phyloP scores from a whole-genome alignment of 495 filamentous ascomycete species.

The Chaetomium tenue region DNA sequence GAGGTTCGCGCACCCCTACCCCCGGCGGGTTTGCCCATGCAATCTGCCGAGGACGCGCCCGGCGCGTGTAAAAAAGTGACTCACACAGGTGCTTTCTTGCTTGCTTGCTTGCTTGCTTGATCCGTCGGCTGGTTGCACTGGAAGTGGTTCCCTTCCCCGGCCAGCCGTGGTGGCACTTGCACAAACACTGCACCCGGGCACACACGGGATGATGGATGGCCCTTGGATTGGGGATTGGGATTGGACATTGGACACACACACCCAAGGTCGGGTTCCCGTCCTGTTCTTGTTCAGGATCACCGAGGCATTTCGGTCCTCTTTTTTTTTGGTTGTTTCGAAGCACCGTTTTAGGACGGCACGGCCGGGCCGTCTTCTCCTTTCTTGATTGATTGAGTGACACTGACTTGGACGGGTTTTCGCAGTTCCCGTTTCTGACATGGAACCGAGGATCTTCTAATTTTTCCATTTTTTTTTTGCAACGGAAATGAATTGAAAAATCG shows the following conservation, averaged over 20 bases:
- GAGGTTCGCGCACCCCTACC: background rate
- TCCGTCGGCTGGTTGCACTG: too few species aligned
- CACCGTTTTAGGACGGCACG: too few species aligned
- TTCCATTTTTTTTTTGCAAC: background rate
- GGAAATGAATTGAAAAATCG: background rate
- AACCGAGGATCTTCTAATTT: background rate
- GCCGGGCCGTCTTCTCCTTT: too few species aligned
- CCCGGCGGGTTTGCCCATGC: background rate
- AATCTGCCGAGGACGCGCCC: too few species aligned
- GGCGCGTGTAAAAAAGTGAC: background rate
- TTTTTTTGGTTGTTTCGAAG: too few species aligned
- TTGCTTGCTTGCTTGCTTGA: too few species aligned
- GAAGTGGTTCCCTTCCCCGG: background rate
- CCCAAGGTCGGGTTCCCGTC: too few species aligned
- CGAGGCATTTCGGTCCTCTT: too few species aligned
- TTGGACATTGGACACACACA: too few species aligned
- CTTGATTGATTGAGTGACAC: too few species aligned
- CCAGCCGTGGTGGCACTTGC: background rate
- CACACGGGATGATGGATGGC: background rate
- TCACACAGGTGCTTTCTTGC: background rate
- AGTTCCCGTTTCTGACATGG: background rate
- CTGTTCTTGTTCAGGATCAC: too few species aligned
- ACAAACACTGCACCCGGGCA: background rate
- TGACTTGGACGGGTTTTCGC: background rate
- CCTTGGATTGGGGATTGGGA: too few species aligned